phyloP scores from a whole-genome alignment of 1,139 yeast species.

The Lizanozyma gosingica region DNA sequence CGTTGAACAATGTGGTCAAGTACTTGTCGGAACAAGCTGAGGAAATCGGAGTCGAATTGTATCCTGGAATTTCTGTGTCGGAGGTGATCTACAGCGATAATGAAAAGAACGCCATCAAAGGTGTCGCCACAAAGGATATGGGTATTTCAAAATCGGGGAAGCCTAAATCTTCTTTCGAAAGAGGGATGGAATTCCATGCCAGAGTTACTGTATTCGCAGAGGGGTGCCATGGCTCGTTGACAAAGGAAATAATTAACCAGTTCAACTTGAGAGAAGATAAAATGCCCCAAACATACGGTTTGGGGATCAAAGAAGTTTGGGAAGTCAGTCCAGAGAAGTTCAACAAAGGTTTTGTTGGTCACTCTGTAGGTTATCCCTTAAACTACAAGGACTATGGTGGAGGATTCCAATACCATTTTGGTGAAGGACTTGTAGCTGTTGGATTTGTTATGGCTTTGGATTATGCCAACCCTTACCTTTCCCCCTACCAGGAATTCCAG shows the following conservation, averaged over 20 bases:
- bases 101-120: constrained; percentile 55
- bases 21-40: constrained; percentile 85
- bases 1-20: constrained; percentile 73
- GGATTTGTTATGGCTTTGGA: constrained; percentile 91
- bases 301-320: constrained; percentile 96
- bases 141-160: constrained; percentile 69
- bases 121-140: constrained; percentile 91
- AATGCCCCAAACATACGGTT: constrained; percentile 84
- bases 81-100: constrained; percentile 58
- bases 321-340: constrained; percentile 83
- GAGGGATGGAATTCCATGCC: constrained; percentile 96
- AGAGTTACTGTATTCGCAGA: constrained; percentile 84
- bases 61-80: constrained; percentile 86
- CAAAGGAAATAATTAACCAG: constrained; percentile 65
- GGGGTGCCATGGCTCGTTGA: constrained; percentile 93
- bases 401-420: constrained; percentile 94
- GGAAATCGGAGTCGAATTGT: constrained; percentile 86
- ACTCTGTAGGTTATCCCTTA: constrained; percentile 86
- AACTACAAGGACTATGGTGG: constrained; percentile 77
- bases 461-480: constrained; percentile 85
- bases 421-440: constrained; percentile 81
- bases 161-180: constrained; percentile 75
- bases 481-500: constrained; percentile 95
- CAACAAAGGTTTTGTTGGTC: constrained; percentile 74
- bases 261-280: constrained; percentile 57